Evolutionary conservation across 1,284 basidiomycete genomes (phyloP).

Genomic region (Rhodotorula sp.): DNA sequence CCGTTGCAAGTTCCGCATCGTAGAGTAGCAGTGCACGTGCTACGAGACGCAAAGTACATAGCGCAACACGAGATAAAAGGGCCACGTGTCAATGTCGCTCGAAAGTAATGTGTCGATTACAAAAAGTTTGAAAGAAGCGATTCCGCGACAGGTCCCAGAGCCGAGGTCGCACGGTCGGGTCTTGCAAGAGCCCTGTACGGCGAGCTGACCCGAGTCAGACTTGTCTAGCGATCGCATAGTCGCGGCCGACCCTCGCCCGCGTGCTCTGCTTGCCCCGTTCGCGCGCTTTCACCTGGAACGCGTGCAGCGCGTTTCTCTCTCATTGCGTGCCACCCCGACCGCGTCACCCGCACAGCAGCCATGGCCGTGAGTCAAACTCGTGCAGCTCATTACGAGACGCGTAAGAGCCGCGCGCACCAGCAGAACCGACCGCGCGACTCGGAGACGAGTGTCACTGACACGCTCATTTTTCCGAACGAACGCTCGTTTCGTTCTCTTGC

Average conservation of each 20-base stretch:
- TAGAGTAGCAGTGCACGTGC: too few species aligned
- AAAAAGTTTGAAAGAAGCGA: not conserved
- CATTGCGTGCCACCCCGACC: not conserved
- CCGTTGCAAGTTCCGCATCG: too few species aligned
- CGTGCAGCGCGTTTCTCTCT: not conserved
- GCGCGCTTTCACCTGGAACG: not conserved
- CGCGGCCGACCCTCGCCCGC: not conserved
- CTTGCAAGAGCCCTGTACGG: not conserved
- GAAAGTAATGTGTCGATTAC: not conserved
- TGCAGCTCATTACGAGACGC: not conserved
- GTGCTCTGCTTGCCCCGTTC: not conserved
- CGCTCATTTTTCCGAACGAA: not conserved
- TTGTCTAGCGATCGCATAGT: not conserved
- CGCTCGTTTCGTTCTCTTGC: not conserved
- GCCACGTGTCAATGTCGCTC: too few species aligned
- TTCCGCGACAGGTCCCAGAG: not conserved
- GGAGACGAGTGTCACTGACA: not conserved
- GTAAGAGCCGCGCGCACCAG: not conserved
- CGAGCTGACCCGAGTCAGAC: not conserved
- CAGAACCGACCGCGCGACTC: not conserved
- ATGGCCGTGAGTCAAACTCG: slow-evolving; percentile 1
- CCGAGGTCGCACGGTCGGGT: not conserved
- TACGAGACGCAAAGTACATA: too few species aligned
- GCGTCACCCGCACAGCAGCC: not conserved
- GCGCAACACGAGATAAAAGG: too few species aligned